Percentiles rank a stretch among this genome's conserved stretches.
phyloP scores from a whole-genome alignment of 768 basidiomycete species.

The Botryobasidium botryosum region DNA sequence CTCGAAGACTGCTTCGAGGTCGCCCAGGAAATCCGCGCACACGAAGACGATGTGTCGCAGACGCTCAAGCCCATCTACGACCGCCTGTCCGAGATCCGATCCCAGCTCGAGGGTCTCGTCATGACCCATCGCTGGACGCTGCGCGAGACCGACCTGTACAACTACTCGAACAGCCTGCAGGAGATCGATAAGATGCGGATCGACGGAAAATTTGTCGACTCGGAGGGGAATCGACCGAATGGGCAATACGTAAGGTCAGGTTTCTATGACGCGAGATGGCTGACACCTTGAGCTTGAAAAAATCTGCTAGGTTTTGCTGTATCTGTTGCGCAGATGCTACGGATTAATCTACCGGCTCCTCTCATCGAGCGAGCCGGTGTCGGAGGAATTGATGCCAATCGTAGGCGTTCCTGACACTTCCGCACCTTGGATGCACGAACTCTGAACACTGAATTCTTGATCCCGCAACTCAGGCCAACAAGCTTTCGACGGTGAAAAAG shows the following conservation, averaged over 20 bases:
- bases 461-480: constrained; percentile 55
- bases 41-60: constrained; percentile 75
- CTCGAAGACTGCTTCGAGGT: constrained; percentile 97
- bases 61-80: constrained; percentile 88
- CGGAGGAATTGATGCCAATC: constrained; percentile 94
- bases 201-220: constrained; percentile 92
- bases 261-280: neutral
- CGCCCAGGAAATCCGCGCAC: constrained; percentile 83
- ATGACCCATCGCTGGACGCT: constrained; percentile 96
- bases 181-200: constrained; percentile 96
- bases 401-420: too few species aligned
- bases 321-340: constrained; percentile 86
- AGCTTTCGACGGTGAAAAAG: constrained; percentile 90
- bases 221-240: constrained; percentile 76
- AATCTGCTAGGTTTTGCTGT: constrained; percentile 59
- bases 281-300: constrained; percentile 1
- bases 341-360: constrained; percentile 87
- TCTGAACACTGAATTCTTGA: neutral
- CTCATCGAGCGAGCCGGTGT: constrained; percentile 91
- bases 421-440: neutral
- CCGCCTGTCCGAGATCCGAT: constrained; percentile 66
- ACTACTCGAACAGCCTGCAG: constrained; percentile 81
- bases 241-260: constrained; percentile 74
- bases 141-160: constrained; percentile 84
- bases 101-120: constrained; percentile 78